Base-by-base conservation (phyloP, 805 yeast species). In the Ogataea pilisensis region DNA sequence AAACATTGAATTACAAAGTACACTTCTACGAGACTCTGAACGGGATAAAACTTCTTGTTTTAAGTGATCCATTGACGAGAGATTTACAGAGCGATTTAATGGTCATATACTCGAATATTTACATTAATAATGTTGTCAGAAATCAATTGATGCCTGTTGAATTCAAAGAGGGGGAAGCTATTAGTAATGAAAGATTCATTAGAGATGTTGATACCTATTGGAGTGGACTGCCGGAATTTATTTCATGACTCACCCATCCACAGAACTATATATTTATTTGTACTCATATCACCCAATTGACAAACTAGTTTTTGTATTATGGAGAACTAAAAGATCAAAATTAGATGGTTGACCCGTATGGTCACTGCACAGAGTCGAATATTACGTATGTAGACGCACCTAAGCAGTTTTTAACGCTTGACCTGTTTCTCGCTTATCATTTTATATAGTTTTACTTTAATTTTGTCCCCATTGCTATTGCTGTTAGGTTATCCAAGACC, bases 21-120 rank as follows among this genome's bases (percentile, higher is more conserved):
- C 97, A 91, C 58, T 82, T 77, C 49, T 75, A 72, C 53, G 96
- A 88, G 59, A 79, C 95, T 1, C 77, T 88, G 5, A 75, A 93
- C 1, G 89, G 88, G 28, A 64, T 90, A 43, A 80, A 86, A 60
- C 79, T 91, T 52, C 80, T 85, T 26, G 57, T 90, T 19, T 61
- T 89, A 22, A 80, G 91, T 8, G 96, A 88, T 60, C 73, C 76
- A 25, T 54, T 53, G 1, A 69, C 76, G 9, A 82, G 78, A 38
- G 73, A 78, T 49, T 55, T 84, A 41, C 80, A 77, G 51, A 58
- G 59, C 9, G 76, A 72, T 8, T 63, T 86, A 40, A 72, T 72
- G 52, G 78, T 75, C 43, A 70, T 86, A 21, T 85, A 85, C 61
- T 65, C 75, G 9, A 68, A 72, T 18, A 63, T 78, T 25, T 86